Base-by-base conservation (phyloP, 371 early-diverging fungal genomes). In the Amoeboradix gromovi region DNA sequence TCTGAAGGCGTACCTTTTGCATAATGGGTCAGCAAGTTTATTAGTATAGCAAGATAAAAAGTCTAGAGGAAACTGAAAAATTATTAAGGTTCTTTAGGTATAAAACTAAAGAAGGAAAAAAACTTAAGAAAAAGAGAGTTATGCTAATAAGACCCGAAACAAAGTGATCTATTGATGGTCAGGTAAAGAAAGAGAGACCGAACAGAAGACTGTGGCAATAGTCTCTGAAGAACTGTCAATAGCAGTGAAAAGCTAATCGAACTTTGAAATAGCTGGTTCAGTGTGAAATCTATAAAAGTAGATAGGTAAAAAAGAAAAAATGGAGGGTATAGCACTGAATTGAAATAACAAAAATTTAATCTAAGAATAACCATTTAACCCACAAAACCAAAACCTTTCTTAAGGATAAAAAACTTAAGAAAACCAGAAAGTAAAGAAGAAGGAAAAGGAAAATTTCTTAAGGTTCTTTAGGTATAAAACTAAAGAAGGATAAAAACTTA, bases 1-100 rank as follows among this genome's bases (percentile, higher is more conserved):
- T 77, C 70, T 75, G 69, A 69, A 66, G 68, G 66, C 70, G 70
- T 77, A 77, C 77, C 79, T 77, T 68, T 77, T 77, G 77, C 77
- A 77, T 77, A 79, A 77, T 72, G 77, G 77, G 78, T 77, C 80
- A 80, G 80, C 77, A 76, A 80, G 80, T 80, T 79, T 72, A 80
- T 80, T 73, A 71, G 68, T 77, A 74, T 75, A 74, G 77, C 77
- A 75, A 80, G 79, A 76, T 71, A 72, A 71, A 77, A 74, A 77
- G 72, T 75, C 75, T 77, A 81, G 75, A 71, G 73, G 79, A 77
- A 75, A 48, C 22, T 48, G 22, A n/a, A n/a, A n/a, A n/a, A n/a
- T n/a, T n/a, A n/a, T n/a, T n/a, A n/a, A n/a, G n/a, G n/a, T n/a
- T n/a, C n/a, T n/a, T n/a, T n/a, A n/a, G n/a, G n/a, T n/a, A n/a